Evolutionary conservation across 176 grass and related monocot species (phyloP), one percentile per base, ranked within the genome.

Genomic region (Raddia distichophylla): DNA sequence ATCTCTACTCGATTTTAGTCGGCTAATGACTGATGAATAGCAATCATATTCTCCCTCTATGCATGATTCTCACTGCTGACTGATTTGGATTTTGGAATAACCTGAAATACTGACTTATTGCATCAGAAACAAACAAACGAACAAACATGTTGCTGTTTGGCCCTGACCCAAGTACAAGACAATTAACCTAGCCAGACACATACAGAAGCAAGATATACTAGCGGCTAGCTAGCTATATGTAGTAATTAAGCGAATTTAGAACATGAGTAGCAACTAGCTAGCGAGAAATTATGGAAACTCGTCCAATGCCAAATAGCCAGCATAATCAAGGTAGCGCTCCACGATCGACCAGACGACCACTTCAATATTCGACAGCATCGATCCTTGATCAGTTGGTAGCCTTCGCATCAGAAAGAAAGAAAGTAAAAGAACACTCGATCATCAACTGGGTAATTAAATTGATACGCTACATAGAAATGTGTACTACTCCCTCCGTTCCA

Each of bases 351-450:
- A 33, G 32, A 59, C 8, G 6, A 46, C 27, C 19, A 33, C 2
- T 64, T 58, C 60, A 58, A 18, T 71, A 27, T 27, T 27, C 64
- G 1, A 48, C 60, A 80, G 18, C 69, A 8, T 59, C 18, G 55
- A 27, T 27, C 27, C 27, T 27, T 27, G 27, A 27, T 86, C 77
- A 74, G 59, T 59, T 16, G 22, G 16, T 77, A 27, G 42, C 76
- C 84, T 48, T 75, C 37, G 0, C 12, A 34, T n/a, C n/a, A n/a
- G 5, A 0, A 34, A 34, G 1, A 17, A n/a, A 8, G 15, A 60
- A 4, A 35, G 0, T 19, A 27, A 6, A 46, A 46, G 48, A 22
- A 5, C 15, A 32, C 5, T 3, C 14, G 7, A 44, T 74, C 43
- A 44, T 74, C 43, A 60, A 16, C 66, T 40, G 42, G 4, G 52